Base-by-base conservation (phyloP, 371 early-diverging fungal genomes). In the Dinochytrium kinnereticum region DNA sequence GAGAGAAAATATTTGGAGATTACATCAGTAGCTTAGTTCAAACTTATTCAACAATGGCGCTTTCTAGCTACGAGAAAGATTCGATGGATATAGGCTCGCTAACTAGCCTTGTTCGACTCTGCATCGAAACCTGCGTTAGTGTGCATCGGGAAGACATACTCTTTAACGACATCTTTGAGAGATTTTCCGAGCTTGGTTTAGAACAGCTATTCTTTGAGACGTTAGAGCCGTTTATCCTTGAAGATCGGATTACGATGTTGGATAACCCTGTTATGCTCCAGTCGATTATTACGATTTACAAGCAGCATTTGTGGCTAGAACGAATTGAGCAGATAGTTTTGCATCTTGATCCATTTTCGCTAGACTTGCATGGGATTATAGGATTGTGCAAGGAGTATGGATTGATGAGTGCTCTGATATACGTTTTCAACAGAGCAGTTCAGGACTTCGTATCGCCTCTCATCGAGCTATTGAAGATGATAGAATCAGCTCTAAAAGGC, bases 381-480 rank as follows among this genome's bases (percentile, higher is more conserved):
- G 84, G 85, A 19, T 76, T 91, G 51, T 92, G 92, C 69, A 88
- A 87, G 38, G 80, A 85, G 1, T 85, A 90, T 72, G 84, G 87
- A 13, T 80, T 93, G 57, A 91, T 89, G 74, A 90, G 89, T 53
- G 94, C 90, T 0, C 84, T 93, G 78, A 91, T 92, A 73, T 93
- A 90, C 74, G 90, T 93, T 0, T 93, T 91, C 90, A 93, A 91
- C 72, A 80, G 87, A 64, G 89, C 89, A 36, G 86, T 93, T 80
- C 82, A 87, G 2, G 95, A 95, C 73, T 93, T 88, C 81, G 91
- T 92, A n/a, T 90, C 90, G 33, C 94, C 94, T 0, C 83, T 93
- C 1, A 89, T 93, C 30, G 91, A 91, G 61, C 84, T 94, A 69
- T 81, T 94, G 3, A 84, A 86, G 67, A 83, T 90, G 7, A 83